Conservation (phyloP, 1,284 basidiomycete species). For the Athelia psychrophila region DNA sequence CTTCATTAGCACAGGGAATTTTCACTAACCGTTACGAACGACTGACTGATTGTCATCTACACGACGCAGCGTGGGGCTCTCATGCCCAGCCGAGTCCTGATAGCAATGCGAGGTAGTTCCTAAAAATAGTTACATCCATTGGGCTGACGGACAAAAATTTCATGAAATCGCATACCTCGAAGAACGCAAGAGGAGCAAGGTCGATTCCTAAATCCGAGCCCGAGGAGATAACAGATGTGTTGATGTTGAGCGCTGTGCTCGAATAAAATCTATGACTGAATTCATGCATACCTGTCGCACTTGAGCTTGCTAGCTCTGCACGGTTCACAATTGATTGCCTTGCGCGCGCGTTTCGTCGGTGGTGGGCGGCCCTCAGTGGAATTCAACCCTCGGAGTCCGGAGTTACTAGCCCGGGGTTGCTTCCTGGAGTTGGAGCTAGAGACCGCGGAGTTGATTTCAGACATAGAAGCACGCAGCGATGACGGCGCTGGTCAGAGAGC, state of each 20-base stretch:
- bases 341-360: conserved; percentile 73
- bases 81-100: conserved; percentile 60
- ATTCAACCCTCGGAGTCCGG: not conserved
- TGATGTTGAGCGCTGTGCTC: not conserved
- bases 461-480: no score
- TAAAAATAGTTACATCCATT: conserved; percentile 25
- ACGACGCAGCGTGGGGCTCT: conserved; percentile 44
- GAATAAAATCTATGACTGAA: conserved; percentile 8
- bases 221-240: no score
- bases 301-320: conserved; percentile 83
- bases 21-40: conserved; percentile 10
- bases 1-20: conserved; percentile 21
- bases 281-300: conserved; percentile 63
- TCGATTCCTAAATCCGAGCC: conserved; percentile 52
- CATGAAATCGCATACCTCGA: conserved; percentile 44
- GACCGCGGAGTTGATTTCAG: not conserved
- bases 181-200: conserved; percentile 82
- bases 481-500: no score
- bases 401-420: not conserved
- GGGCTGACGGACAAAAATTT: conserved; percentile 7
- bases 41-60: conserved; percentile 55
- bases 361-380: conserved; percentile 42
- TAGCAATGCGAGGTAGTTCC: conserved; percentile 76
- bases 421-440: not conserved
- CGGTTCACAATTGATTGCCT: conserved; percentile 83